Evolutionary conservation across 345 rosid species (phyloP), one percentile per base, ranked within the genome.

Genomic region (Moricandia arvensis): DNA sequence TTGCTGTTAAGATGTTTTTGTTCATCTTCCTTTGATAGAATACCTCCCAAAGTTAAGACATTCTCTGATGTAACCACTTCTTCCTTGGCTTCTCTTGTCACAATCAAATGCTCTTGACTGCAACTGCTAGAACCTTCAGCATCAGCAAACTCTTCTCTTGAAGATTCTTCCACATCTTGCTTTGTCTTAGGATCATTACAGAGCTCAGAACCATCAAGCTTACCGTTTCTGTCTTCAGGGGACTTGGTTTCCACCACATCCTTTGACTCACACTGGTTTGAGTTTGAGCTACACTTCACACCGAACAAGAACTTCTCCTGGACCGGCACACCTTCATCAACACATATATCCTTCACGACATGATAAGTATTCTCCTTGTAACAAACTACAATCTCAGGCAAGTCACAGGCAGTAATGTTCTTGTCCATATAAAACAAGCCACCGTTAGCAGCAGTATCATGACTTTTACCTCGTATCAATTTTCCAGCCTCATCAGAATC

Each of bases 331-430:
- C 85, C 93, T 72, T 95, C 90, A 29, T 95, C 96, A 5, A 92
- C 49, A 27, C 96, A 90, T 11, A 92, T 88, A 69, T 90, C 99
- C 83, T 92, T 95, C 29, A 90, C 82, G 1, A 83, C 85, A 72
- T 84, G 85, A 69, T 72, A 85, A 43, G 83, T 63, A 43, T 72
- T 83, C 80, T 88, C 92, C 77, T 86, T 80, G 83, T 81, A 91
- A 78, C 96, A 88, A 71, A 90, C 87, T 18, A 85, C 75, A 64
- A 91, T 69, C 81, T 91, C 96, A 4, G 93, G 93, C 16, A 85
- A 37, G 31, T 81, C 86, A 61, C 83, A 80, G 33, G 83, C 92
- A 58, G 77, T 75, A 9, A 85, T 82, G 79, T 70, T 86, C 81
- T 89, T 87, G 80, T 88, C 92, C 82, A 79, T 68, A 63, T 84